Base-by-base conservation (phyloP, 139 green algal species). In the Chlorokybus atmophyticus region DNA sequence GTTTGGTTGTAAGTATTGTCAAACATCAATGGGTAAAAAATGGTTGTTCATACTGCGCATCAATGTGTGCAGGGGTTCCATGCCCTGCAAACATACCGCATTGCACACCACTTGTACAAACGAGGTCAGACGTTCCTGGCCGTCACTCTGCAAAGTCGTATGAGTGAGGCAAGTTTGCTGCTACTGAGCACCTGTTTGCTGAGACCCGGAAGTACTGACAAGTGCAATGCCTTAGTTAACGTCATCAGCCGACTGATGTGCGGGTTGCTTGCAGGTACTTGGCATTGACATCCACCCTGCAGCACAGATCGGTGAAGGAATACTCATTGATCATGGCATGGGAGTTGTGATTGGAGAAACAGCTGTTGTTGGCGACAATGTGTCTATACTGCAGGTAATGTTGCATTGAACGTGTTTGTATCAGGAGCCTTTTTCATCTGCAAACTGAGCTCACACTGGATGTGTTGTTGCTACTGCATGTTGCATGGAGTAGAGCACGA, bases 271-370 rank as follows among this genome's bases (percentile, higher is more conserved):
- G 38, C 79, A 91, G 70, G 77, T 90, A n/a, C 83, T 94, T 59
- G 81, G 74, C 0, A 81, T 95, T 29, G 90, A 98, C 76, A 90
- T 96, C 42, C 90, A 98, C 67, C 89, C 90, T 1, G 63, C 63
- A 0, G 91, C 92, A 2, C 59, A 67, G n/a, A 83, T 99, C n/a
- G 92, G 92, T 3, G 70, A 76, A 28, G 91, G 91, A 32, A 75
- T 99, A 4, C 71, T 99, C 49, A 70, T 99, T 41, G 89, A 97
- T 55, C 92, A 99, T 57, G 90, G 81, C 57, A 93, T 82, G 19
- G 87, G 87, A 0, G 72, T 94, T 5, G 87, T 95, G 6, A 93
- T 96, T 40, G 87, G 88, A 1, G 85, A 94, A 74, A 94, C 85
- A 1, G 82, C 83, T 0, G 74, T 90, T 29, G 74, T 96, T 1